These are phyloP conservation scores for Cytospora piceicola DNA, from an alignment of 2,329 filamentous ascomycete species.

Conservation along the genomic window DNA sequence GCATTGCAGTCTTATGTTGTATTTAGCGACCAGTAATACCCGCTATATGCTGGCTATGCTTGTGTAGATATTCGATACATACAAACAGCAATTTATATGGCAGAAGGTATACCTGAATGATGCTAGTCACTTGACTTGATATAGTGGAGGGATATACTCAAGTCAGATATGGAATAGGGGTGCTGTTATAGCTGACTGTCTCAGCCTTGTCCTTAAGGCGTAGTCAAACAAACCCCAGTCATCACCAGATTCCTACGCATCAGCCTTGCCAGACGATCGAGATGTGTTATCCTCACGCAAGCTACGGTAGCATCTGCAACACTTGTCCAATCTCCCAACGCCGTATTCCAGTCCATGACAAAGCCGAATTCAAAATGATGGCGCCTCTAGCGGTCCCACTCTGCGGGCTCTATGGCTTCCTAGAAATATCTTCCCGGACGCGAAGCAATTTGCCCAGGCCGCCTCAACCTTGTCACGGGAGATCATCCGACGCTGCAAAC, in stretches of 20 bases:
- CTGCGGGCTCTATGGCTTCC: no score
- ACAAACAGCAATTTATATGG: neutral
- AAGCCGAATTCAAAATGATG: neutral
- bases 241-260: neutral
- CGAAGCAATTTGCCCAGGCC: constrained; percentile 12
- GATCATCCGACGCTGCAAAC: constrained; percentile 5
- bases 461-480: constrained; percentile 10
- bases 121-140: neutral
- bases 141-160: neutral
- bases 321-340: no score
- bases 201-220: constrained; percentile 10
- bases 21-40: neutral
- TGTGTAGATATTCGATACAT: neutral
- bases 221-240: constrained; percentile 1
- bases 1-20: neutral
- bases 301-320: neutral
- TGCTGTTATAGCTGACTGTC: neutral
- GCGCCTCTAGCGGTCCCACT: neutral
- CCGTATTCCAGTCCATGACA: neutral
- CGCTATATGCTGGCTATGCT: neutral
- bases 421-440: neutral
- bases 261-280: neutral
- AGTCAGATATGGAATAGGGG: neutral
- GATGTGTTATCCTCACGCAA: neutral
- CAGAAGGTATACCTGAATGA: neutral